These are phyloP conservation scores for Pleurozium schreberi DNA, from an alignment of 225 moss, liverwort and hornwort genomes.

Conservation along the genomic window DNA sequence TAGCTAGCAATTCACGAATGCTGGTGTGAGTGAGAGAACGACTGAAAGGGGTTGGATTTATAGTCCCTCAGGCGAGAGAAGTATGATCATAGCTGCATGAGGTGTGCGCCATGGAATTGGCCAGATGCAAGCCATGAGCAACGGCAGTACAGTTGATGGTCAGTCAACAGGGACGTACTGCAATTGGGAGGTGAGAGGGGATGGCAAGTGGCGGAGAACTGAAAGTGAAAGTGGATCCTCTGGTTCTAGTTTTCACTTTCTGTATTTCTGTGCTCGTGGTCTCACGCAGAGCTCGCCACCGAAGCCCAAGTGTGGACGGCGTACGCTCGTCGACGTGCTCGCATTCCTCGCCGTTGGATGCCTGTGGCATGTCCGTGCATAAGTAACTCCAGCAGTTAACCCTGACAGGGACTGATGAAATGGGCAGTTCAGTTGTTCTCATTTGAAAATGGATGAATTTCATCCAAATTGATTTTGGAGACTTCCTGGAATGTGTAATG, in stretches of 20 bases:
- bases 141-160: background rate
- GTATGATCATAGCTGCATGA: background rate
- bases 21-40: background rate
- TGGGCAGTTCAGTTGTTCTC: too few species aligned
- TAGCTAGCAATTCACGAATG: background rate
- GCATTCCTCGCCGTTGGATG: background rate
- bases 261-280: background rate
- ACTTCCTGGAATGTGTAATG: too few species aligned
- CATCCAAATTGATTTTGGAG: too few species aligned
- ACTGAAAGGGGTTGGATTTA: background rate
- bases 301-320: background rate
- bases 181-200: background rate
- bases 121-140: background rate
- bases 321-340: background rate
- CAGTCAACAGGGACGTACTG: background rate
- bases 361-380: background rate
- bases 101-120: background rate
- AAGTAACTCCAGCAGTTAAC: too few species aligned
- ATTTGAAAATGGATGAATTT: too few species aligned
- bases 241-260: background rate
- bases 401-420: too few species aligned
- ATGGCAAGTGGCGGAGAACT: background rate
- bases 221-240: background rate
- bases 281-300: background rate
- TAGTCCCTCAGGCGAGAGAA: background rate